phyloP scores from a whole-genome alignment of 768 basidiomycete genomes.

The Termitomyces sp. region DNA sequence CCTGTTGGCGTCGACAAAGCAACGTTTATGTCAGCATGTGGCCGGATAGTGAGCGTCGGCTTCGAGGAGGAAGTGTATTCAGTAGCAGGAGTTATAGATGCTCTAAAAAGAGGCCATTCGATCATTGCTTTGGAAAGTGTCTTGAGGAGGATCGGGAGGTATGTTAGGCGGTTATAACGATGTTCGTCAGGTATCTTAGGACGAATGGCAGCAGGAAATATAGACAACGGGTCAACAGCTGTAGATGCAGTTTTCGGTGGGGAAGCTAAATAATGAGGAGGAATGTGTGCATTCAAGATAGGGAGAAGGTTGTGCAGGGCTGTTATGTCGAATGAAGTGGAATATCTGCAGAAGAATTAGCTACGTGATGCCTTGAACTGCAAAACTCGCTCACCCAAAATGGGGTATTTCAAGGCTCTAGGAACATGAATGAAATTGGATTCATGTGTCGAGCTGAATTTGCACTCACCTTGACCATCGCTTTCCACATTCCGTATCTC shows the following conservation, averaged over 20 bases:
- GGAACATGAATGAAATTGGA: background rate
- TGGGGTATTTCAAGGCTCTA: slow-evolving; percentile 84
- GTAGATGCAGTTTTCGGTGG: slow-evolving; percentile 14
- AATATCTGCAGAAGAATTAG: slow-evolving; percentile 41
- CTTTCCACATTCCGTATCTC: slow-evolving; percentile 83
- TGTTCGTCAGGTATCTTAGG: slow-evolving; percentile 42
- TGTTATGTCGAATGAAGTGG: slow-evolving; percentile 72
- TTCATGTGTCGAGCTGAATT: background rate
- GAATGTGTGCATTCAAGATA: slow-evolving; percentile 62
- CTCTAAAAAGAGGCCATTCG: slow-evolving; percentile 80
- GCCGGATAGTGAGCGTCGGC: slow-evolving; percentile 68
- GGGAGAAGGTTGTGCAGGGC: slow-evolving; percentile 58
- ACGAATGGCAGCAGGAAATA: slow-evolving; percentile 32
- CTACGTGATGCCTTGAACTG: background rate
- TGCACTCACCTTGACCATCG: slow-evolving; percentile 68
- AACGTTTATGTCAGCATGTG: slow-evolving; percentile 66
- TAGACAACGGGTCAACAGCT: slow-evolving; percentile 31
- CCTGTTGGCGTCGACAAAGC: slow-evolving; percentile 80
- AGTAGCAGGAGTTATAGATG: slow-evolving; percentile 52
- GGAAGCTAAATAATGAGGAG: slow-evolving; percentile 39
- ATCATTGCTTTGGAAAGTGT: slow-evolving; percentile 74
- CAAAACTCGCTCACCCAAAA: slow-evolving; percentile 53
- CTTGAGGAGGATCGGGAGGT: slow-evolving; percentile 81
- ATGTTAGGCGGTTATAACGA: slow-evolving; percentile 65
- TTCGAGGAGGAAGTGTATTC: slow-evolving; percentile 28